A percentile compares a stretch with the other conserved stretches of the same genome.
Conservation (phyloP, 768 basidiomycete species). For the Daedaleopsis nitida region DNA sequence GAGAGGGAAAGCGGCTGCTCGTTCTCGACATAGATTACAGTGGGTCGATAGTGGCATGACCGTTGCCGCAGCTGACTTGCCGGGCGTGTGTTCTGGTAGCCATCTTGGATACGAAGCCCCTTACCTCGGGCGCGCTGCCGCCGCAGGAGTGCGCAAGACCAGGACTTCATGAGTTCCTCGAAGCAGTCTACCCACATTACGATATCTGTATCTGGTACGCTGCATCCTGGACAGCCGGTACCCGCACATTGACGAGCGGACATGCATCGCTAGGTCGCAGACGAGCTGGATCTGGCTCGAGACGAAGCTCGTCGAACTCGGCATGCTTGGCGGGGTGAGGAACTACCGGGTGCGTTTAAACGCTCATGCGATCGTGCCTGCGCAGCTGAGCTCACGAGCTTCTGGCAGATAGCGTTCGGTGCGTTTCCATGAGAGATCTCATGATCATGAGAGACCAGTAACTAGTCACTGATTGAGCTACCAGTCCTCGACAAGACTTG, state of each 20-base stretch:
- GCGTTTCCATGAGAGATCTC: conserved; percentile 1
- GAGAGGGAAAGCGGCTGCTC: conserved; percentile 76
- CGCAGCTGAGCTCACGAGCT: neutral
- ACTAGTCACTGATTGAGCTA: conserved; percentile 1
- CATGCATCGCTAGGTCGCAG: conserved; percentile 56
- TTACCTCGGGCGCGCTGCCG: conserved; percentile 80
- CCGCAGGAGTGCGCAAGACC: conserved; percentile 84
- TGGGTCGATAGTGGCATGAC: conserved; percentile 32
- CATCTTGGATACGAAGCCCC: conserved; percentile 82
- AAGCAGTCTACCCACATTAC: conserved; percentile 78
- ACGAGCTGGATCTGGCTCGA: conserved; percentile 92
- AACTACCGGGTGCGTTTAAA: conserved; percentile 61
- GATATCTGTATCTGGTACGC: conserved; percentile 86
- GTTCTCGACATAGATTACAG: conserved; percentile 92
- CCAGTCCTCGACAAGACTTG: conserved; percentile 81
- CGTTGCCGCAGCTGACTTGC: neutral
- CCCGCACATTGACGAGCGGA: neutral
- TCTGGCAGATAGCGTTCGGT: conserved; percentile 63
- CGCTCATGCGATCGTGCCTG: neutral
- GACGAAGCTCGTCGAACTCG: conserved; percentile 83
- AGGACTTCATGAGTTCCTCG: conserved; percentile 80
- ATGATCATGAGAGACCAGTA: neutral
- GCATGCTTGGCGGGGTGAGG: conserved; percentile 71
- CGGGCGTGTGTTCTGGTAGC: conserved; percentile 42
- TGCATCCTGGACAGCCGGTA: neutral